These are phyloP conservation scores for Perkinsus chesapeaki DNA, from an alignment of 169 alveolate genomes.

Conservation along the genomic window DNA sequence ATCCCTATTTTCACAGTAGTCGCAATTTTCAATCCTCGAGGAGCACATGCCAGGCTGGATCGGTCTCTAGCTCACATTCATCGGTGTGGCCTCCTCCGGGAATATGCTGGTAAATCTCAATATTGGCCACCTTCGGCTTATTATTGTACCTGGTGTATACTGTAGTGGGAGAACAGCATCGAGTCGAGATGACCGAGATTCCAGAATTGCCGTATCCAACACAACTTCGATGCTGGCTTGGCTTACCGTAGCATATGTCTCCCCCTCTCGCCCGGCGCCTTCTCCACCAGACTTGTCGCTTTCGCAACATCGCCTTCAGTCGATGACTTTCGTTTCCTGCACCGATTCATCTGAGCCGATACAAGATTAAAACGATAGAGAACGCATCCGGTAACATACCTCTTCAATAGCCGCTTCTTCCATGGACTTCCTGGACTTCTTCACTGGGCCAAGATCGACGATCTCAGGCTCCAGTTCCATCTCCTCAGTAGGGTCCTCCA, in stretches of 20 bases:
- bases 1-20: background rate
- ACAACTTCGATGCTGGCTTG: background rate
- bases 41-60: too few relatives aligned
- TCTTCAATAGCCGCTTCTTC: background rate
- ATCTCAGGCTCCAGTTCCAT: background rate
- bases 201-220: background rate
- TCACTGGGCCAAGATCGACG: background rate
- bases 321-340: background rate
- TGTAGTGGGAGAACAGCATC: background rate
- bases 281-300: background rate
- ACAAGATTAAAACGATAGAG: too few relatives aligned
- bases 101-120: background rate
- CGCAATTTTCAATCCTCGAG: too few relatives aligned
- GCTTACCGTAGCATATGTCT: background rate
- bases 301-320: background rate
- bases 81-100: background rate
- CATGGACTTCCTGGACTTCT: background rate
- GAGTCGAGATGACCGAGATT: background rate
- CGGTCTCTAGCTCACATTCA: too few relatives aligned
- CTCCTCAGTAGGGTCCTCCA: background rate
- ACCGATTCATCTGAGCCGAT: background rate
- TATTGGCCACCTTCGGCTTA: background rate
- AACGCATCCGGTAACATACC: background rate
- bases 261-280: background rate
- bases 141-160: background rate